phyloP scores from a whole-genome alignment of 2,329 filamentous ascomycete species.

The Dactylellina leptospora region DNA sequence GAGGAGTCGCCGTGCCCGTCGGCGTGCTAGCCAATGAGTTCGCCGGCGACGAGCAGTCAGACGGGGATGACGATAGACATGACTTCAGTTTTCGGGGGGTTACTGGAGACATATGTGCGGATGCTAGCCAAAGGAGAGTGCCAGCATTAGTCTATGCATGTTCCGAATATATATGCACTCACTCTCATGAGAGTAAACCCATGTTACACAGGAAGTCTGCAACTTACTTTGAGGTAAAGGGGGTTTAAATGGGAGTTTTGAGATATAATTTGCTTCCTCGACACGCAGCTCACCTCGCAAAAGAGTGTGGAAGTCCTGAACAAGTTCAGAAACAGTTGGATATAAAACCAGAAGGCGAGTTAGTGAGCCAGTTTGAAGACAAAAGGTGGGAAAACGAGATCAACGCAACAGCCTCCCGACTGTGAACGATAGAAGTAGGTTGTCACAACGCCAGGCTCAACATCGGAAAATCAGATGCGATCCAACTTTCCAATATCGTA shows the following conservation, averaged over 20 bases:
- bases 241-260: slow-evolving; percentile 1
- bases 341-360: slow-evolving; percentile 30
- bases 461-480: slow-evolving; percentile 47
- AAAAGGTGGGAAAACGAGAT: slow-evolving; percentile 30
- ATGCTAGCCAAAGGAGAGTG: not conserved
- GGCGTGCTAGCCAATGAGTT: slow-evolving; percentile 41
- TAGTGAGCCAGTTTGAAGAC: slow-evolving; percentile 48
- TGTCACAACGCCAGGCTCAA: slow-evolving; percentile 41
- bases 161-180: no score
- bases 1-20: slow-evolving; percentile 40
- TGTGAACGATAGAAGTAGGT: slow-evolving; percentile 33
- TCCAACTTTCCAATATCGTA: slow-evolving; percentile 23
- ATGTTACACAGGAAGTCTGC: no score
- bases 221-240: slow-evolving; percentile 26
- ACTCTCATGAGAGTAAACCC: no score
- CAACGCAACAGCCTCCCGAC: slow-evolving; percentile 53
- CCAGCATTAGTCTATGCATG: not conserved
- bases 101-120: slow-evolving; percentile 44
- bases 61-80: slow-evolving; percentile 51
- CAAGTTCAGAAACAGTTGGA: slow-evolving; percentile 54
- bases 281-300: slow-evolving; percentile 38
- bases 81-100: slow-evolving; percentile 50
- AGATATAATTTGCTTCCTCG: slow-evolving; percentile 24
- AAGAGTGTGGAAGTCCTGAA: slow-evolving; percentile 53
- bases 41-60: slow-evolving; percentile 52